These are phyloP conservation scores for Trichosanthes truncata DNA, from an alignment of 306 rosid genomes.

Conservation along the genomic window DNA sequence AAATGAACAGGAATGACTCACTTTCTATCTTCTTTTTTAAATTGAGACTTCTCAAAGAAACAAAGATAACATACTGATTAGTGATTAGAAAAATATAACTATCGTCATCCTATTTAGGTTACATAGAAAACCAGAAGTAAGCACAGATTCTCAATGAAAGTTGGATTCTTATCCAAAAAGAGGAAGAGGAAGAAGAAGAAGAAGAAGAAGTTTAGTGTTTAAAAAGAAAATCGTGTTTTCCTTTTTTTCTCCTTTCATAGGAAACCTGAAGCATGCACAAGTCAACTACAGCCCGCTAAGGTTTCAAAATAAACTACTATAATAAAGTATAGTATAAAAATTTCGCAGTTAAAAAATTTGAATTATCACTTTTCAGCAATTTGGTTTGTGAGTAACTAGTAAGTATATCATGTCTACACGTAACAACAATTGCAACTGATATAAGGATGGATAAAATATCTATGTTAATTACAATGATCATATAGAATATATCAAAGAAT, in stretches of 20 bases:
- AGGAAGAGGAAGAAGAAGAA: background rate
- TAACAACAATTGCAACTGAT: background rate
- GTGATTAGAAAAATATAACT: background rate
- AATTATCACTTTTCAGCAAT: background rate
- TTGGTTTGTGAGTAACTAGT: background rate
- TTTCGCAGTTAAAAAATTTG: background rate
- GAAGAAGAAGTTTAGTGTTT: background rate
- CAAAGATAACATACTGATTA: background rate
- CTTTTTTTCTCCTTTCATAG: background rate
- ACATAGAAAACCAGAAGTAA: background rate
- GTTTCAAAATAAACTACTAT: background rate
- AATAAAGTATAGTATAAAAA: background rate
- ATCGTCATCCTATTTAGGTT: background rate
- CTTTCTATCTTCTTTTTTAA: background rate
- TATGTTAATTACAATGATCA: background rate
- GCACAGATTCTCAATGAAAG: background rate
- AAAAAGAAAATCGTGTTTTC: background rate
- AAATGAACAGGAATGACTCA: background rate
- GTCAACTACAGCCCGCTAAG: background rate
- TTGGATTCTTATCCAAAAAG: background rate
- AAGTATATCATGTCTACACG: background rate
- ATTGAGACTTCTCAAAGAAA: background rate
- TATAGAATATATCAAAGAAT: background rate
- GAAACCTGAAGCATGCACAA: background rate
- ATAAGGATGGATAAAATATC: background rate